Evolutionary conservation across 2,329 filamentous ascomycete species (phyloP), one percentile per base, ranked within the genome.

Genomic region (Diplodia scrobiculata): DNA sequence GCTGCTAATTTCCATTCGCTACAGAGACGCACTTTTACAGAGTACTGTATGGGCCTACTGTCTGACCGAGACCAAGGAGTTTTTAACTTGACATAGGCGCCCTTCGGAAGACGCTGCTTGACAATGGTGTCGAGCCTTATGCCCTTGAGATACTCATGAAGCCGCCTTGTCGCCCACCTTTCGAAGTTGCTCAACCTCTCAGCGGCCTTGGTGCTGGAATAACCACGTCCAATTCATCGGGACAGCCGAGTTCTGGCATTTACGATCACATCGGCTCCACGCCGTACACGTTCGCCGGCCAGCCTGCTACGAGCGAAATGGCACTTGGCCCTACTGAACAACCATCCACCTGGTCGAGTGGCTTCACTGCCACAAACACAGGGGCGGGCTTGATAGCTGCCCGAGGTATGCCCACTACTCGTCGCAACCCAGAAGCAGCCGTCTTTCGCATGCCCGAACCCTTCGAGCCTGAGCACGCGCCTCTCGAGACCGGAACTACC

Each of bases 71-170:
- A 3, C 10, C 10, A 27, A 36, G 38, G 13, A 17, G 29, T 21
- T 27, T 38, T 41, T 58, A 41, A 41, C 19, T 14, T 36, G 53
- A n/a, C 34, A 10, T 25, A 58, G 53, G 41, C 34, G 27, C n/a
- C 2, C 53, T 58, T 10, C 53, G 53, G 34, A 58, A 58, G 53
- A 58, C 38, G 11, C 13, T 58, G 19, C 53, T 58, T 27, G 53
- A 58, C 10, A 13, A 41, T 41, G 53, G 53, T 9, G 34, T 58
- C 14, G 5, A 27, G 19, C 34, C 36, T 19, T 11, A 11, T 10
- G 41, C 34, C 6, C 34, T 58, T 19, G 34, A 38, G 4, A 41
- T 41, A 32, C 38, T 25, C 53, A 25, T 34, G n/a, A 11, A 38
- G 34, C 34, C 53, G n/a, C 13, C 17, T 34, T 54, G 9, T 9